Base-by-base conservation (phyloP, 1,284 basidiomycete genomes). In the Ceratobasidium theobromae region DNA sequence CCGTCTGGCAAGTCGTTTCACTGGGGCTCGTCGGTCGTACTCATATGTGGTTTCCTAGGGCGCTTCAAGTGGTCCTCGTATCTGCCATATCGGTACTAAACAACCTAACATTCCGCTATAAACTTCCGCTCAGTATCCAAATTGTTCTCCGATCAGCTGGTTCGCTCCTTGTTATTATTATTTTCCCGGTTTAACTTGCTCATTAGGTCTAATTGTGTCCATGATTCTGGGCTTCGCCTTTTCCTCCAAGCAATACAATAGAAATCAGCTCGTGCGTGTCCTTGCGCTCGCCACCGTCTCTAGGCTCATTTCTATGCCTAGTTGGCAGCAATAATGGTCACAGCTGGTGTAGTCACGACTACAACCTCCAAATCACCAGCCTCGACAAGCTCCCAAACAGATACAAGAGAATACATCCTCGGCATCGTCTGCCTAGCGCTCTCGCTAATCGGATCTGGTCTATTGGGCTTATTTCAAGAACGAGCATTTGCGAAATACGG, bases 71-170 rank as follows among this genome's bases (percentile, higher is more conserved):
- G 0, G 72, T 86, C 16, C 80, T 94, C 21, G 82, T 92, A 66
- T 84, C 86, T 3, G 79, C 82, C 16, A 86, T 89, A 45, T 87
- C 87, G 30, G 73, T 90, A 48, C 75, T 96, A 71, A 95, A 94
- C 76, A 95, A 95, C 73, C 88, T 86, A 81, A 91, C 89, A 1
- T 95, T 90, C 74, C 87, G 87, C 0, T 92, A 81, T 72, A 79
- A 86, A 67, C 88, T 95, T 0, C 92, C 92, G 3, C 79, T 94
- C 58, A 86, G 91, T 0, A 79, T 96, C 0, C 87, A 94, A 72
- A 95, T 95, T 71, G 87, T 96, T 30, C 93, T 95, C 74, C 84
- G 93, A 41, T 93, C 90, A 52, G 93, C 91, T 35, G 92, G 92
- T 85, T 70, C 16, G 5, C 40, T 75, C 28, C 21, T 25, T 25